Base-by-base conservation (phyloP, 805 yeast genomes). In the Suhomyces faveliae region DNA sequence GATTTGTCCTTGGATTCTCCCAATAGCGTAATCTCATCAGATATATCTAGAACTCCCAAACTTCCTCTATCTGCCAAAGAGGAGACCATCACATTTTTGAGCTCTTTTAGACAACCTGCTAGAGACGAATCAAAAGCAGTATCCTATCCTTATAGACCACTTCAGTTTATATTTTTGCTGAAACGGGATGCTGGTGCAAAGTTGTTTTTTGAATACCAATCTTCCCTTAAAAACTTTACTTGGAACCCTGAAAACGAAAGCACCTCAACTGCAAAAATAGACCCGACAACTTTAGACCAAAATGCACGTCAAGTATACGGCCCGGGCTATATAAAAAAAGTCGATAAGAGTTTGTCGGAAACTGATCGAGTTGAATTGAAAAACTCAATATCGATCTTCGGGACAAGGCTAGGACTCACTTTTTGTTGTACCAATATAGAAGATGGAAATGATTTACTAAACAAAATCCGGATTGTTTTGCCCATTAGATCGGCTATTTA, bases 401-500 rank as follows among this genome's bases (percentile, higher is more conserved):
- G 37, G n/a, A 33, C 37, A 15, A 33, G 15, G 21, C 37, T 33
- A 33, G 37, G 37, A 8, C 21, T 33, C 10, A 33, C 37, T 12
- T 33, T 33, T 7, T 33, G 37, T 20, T 9, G 19, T 17, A 33
- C n/a, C 2, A 33, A 15, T 33, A 9, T 33, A 15, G 38, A 19
- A 7, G 39, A 6, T 43, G 29, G 13, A 48, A 43, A 12, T 5
- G 15, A 37, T n/a, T 37, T 37, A 2, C 15, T 21, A 4, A 10
- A 19, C 7, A 47, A 48, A 15, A 48, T 55, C 11, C 38, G 44
- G 30, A 17, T 37, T 10, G 30, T 56, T 8, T 40, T 57, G 8
- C 63, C 62, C 0, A 40, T 25, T 5, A 40, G 38, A 24, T 38
- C 35, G n/a, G 48, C 44, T 4, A 10, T 53, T 2, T 13, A 47